Evolutionary conservation across 116 monocot genomes (phyloP).

Genomic region (Trichopus zeylanicus): DNA sequence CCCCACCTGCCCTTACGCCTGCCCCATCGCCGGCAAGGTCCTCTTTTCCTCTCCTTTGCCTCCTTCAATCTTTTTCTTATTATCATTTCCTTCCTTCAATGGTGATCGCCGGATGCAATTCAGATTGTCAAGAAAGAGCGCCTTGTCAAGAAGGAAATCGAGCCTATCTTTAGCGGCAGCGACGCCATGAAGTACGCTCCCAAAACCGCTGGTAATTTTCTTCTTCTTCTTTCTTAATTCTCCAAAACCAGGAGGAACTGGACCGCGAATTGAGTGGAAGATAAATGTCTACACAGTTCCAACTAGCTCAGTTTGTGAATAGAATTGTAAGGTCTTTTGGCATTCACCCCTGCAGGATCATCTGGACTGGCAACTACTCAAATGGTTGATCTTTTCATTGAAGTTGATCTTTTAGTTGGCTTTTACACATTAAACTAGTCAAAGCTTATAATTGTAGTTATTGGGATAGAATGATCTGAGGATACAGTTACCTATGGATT

Average conservation of each 20-base stretch:
- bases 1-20: slow-evolving; percentile 68
- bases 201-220: slow-evolving; percentile 24
- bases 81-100: neutral
- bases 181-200: slow-evolving; percentile 34
- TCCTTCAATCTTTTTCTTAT: neutral
- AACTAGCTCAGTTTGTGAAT: too few species aligned
- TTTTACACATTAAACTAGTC: too few species aligned
- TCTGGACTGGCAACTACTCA: too few species aligned
- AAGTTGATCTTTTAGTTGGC: too few species aligned
- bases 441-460: too few species aligned
- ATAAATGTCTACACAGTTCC: too few species aligned
- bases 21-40: slow-evolving; percentile 44
- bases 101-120: neutral
- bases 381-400: too few species aligned
- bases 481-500: too few species aligned
- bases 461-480: too few species aligned
- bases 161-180: slow-evolving; percentile 32
- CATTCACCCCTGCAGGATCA: too few species aligned
- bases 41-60: neutral
- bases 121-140: slow-evolving; percentile 38
- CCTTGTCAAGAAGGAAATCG: slow-evolving; percentile 40
- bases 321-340: too few species aligned
- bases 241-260: neutral
- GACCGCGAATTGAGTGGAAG: too few species aligned
- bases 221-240: neutral